These are phyloP conservation scores for Aspergillus puulaauensis DNA, from an alignment of 2,329 filamentous ascomycete genomes.

Conservation along the genomic window DNA sequence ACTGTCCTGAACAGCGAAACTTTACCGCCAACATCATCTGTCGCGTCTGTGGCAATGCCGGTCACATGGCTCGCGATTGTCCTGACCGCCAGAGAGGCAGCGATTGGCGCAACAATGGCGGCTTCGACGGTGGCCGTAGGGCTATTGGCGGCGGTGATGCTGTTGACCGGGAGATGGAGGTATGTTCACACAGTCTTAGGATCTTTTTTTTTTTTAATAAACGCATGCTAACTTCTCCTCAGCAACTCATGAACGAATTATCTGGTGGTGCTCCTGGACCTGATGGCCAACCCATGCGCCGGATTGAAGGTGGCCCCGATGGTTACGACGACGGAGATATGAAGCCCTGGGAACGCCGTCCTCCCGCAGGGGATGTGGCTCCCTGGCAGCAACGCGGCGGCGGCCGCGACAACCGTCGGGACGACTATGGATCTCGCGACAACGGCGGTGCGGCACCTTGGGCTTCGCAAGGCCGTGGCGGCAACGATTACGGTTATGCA, in stretches of 20 bases:
- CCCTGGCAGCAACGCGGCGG: slow-evolving; percentile 66
- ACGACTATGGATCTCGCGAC: slow-evolving; percentile 46
- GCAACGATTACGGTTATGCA: slow-evolving; percentile 45
- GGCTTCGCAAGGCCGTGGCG: slow-evolving; percentile 39
- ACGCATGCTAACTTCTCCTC: slow-evolving; percentile 6
- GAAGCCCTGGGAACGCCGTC: slow-evolving; percentile 84
- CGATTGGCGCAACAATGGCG: slow-evolving; percentile 80
- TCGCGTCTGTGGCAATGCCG: slow-evolving; percentile 94
- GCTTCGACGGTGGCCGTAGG: slow-evolving; percentile 50
- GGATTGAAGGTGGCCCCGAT: slow-evolving; percentile 82
- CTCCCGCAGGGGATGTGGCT: slow-evolving; percentile 73
- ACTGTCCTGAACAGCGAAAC: slow-evolving; percentile 96
- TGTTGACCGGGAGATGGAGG: slow-evolving; percentile 92
- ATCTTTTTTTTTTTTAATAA: neutral
- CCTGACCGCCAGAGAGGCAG: slow-evolving; percentile 87
- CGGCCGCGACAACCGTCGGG: slow-evolving; percentile 56
- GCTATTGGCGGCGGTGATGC: slow-evolving; percentile 77
- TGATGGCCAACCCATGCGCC: slow-evolving; percentile 63
- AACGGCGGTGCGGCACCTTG: slow-evolving; percentile 36
- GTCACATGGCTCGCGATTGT: slow-evolving; percentile 98
- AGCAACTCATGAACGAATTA: slow-evolving; percentile 98
- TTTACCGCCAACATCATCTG: slow-evolving; percentile 99
- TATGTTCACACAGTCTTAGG: slow-evolving; percentile 46
- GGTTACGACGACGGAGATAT: slow-evolving; percentile 52
- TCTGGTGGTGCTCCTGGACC: slow-evolving; percentile 67